Conservation (phyloP, 208 protist genomes). For the Crithidia expoeki region DNA sequence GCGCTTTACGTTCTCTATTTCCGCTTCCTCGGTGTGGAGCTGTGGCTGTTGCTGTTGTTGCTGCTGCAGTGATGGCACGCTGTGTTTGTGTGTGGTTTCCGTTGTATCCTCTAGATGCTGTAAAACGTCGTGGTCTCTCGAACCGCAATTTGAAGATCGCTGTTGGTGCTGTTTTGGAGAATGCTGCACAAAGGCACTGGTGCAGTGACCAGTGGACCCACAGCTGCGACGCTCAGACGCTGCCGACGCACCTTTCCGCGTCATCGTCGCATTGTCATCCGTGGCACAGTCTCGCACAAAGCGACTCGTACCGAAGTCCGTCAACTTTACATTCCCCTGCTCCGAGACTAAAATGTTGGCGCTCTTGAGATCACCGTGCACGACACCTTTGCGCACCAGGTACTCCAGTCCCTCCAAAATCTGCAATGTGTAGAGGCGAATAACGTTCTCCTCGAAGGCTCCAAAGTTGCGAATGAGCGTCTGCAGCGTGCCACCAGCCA, state of each 20-base stretch:
- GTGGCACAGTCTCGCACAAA: conserved; percentile 34
- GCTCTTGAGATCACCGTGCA: conserved; percentile 90
- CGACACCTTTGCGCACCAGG: conserved; percentile 59
- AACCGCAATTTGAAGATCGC: too few relatives aligned
- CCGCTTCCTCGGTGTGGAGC: neutral
- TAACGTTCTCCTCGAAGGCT: conserved; percentile 83
- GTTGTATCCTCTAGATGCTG: too few relatives aligned
- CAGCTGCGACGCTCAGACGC: neutral
- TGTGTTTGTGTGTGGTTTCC: neutral
- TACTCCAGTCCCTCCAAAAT: conserved; percentile 89
- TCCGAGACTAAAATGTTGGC: conserved; percentile 87
- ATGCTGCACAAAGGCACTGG: neutral
- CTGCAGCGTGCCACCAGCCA: conserved; percentile 86
- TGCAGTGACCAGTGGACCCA: neutral
- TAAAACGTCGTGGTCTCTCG: too few relatives aligned
- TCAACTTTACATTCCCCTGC: conserved; percentile 84
- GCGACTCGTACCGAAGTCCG: conserved; percentile 91
- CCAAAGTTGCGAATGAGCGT: conserved; percentile 85
- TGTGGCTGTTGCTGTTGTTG: conserved; percentile 8
- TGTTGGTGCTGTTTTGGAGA: too few relatives aligned
- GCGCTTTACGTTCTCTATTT: neutral
- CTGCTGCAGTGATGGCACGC: conserved; percentile 1
- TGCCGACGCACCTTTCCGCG: neutral
- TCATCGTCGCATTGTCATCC: neutral
- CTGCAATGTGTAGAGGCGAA: conserved; percentile 85